These are phyloP conservation scores for Chenopodium berlandieri DNA, from an alignment of 148 eudicot genomes.

Conservation along the genomic window DNA sequence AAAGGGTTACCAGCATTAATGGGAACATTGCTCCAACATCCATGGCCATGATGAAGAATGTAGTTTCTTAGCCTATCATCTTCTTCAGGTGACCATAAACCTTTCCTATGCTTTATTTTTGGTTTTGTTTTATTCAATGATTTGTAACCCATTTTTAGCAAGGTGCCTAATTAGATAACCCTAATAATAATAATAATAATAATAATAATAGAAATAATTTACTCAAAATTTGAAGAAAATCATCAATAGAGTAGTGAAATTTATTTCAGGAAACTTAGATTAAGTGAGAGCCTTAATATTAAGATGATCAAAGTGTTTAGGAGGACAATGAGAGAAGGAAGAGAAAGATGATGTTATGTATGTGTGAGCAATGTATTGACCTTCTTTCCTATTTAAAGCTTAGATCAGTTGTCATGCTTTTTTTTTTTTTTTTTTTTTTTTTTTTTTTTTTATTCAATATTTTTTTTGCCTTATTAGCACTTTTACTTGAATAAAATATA, in stretches of 20 bases:
- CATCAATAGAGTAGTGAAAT: not conserved
- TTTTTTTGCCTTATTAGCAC: not conserved
- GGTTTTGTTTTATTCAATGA: constrained; percentile 38
- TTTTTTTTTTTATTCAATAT: not conserved
- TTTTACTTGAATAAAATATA: not conserved
- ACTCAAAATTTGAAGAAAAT: not conserved
- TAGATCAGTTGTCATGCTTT: not conserved
- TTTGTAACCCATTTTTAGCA: constrained; percentile 44
- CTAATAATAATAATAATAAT: not conserved
- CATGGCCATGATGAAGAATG: constrained; percentile 65
- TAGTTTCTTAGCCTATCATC: constrained; percentile 54
- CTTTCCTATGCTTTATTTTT: constrained; percentile 67
- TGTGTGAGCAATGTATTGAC: constrained; percentile 18
- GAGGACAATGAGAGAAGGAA: not conserved
- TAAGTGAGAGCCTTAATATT: not conserved
- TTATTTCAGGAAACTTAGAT: not conserved
- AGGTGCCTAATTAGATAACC: not conserved
- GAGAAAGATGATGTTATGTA: constrained; percentile 12
- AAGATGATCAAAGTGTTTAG: not conserved
- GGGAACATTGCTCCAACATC: constrained; percentile 80
- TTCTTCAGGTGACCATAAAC: constrained; percentile 89
- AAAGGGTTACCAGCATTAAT: constrained; percentile 51
- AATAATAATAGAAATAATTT: not conserved
- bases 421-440: not conserved
- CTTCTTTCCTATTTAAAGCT: constrained; percentile 26